Base-by-base conservation (phyloP, 805 yeast species). In the Saccharomycopsis javanensis region DNA sequence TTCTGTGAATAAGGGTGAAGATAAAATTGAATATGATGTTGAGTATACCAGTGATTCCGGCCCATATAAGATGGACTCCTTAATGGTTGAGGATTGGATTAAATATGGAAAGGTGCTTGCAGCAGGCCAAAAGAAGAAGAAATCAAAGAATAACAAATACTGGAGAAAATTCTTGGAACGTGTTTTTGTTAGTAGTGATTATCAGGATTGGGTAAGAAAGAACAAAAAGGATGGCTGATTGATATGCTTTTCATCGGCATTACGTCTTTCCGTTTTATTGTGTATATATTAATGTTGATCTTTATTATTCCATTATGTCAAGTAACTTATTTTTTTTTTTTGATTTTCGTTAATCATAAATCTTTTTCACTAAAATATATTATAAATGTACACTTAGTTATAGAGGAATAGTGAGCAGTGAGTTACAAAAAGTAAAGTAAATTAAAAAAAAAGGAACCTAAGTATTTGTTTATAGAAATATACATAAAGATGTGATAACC, bases 11-110 rank as follows among this genome's bases (percentile, higher is more conserved):
- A 60, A 67, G 3, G 78, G 74, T 3, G 63, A 71, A 23, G 71
- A 75, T 62, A 67, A 73, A 16, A 85, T 87, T 62, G 71, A 68
- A 5, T 88, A 75, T 65, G 79, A 83, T 63, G 70, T 83, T 18
- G 92, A 88, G 64, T 88, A 88, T 64, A 69, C 82, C 1, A 86
- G 94, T 0, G 83, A 80, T 57, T 85, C 82, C 56, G 71, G 75
- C 10, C 71, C 77, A n/a, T 83, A 79, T 64, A 68, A 71, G 18
- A 72, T 85, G 81, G 64, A 77, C 18, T 68, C 76, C 20, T 71
- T 86, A 48, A 68, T 84, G 11, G 91, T 83, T 3, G 70, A 74
- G 16, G 85, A 81, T 63, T 88, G 86, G 82, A 64, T 88, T 23
- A 69, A 75, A 28, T 66, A 82, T 20, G 89, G 53, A 28, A 51